A percentile compares a stretch with the other conserved stretches of the same genome.
Evolutionary conservation across 2,329 filamentous ascomycete genomes (phyloP).

Genomic region (Aspergillus thermomutatus): DNA sequence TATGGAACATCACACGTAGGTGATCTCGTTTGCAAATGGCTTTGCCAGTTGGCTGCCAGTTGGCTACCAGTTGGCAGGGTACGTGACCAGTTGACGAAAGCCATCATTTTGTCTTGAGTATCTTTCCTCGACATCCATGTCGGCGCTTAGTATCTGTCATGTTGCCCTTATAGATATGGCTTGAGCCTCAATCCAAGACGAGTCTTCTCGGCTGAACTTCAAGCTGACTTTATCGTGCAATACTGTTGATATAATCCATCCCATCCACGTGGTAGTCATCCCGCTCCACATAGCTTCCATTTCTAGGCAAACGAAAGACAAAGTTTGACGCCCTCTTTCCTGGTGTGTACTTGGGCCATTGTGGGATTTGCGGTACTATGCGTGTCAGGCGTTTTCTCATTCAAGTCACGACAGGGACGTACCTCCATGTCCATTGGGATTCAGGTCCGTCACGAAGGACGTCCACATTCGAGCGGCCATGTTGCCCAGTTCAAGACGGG

Average conservation of each 20-base stretch:
- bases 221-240: slow-evolving; percentile 24
- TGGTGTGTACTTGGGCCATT: slow-evolving; percentile 23
- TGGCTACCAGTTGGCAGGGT: too few relatives aligned
- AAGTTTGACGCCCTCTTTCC: slow-evolving; percentile 17
- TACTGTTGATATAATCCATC: slow-evolving; percentile 26
- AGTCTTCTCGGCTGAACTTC: neutral
- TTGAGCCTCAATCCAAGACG: too few relatives aligned
- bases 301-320: slow-evolving; percentile 25
- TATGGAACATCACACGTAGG: neutral
- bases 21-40: neutral
- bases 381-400: neutral
- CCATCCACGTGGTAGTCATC: slow-evolving; percentile 26
- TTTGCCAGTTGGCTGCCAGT: neutral
- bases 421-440: slow-evolving; percentile 29
- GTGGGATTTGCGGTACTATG: slow-evolving; percentile 18
- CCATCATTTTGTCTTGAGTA: neutral
- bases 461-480: slow-evolving; percentile 32
- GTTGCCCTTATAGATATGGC: neutral
- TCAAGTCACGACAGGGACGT: neutral
- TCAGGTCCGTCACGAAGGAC: slow-evolving; percentile 25
- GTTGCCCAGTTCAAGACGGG: slow-evolving; percentile 24
- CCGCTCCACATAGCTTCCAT: slow-evolving; percentile 24
- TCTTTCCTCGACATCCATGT: neutral
- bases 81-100: neutral
- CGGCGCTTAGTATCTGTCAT: neutral